These are phyloP conservation scores for Azolla pinnata DNA, from an alignment of 75 land plant genomes.

Conservation along the genomic window DNA sequence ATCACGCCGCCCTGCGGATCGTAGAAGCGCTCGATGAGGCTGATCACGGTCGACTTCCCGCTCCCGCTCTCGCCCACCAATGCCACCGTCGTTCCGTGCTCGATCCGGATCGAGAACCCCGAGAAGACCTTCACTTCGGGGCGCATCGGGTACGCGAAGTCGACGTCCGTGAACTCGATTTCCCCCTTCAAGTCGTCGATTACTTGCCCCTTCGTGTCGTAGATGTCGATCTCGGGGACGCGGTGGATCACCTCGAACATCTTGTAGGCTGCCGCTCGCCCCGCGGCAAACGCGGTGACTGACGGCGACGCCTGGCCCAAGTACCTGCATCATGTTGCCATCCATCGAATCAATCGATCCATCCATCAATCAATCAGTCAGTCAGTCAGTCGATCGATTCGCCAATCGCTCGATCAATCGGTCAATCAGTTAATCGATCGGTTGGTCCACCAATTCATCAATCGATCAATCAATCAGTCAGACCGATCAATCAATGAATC, in stretches of 20 bases:
- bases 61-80: slow-evolving; percentile 96
- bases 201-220: slow-evolving; percentile 45
- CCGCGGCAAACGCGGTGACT: slow-evolving; percentile 65
- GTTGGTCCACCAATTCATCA: too few relatives aligned
- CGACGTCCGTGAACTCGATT: too few relatives aligned
- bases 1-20: slow-evolving; percentile 85
- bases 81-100: slow-evolving; percentile 68
- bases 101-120: slow-evolving; percentile 56
- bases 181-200: slow-evolving; percentile 57
- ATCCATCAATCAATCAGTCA: too few relatives aligned
- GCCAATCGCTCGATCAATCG: too few relatives aligned
- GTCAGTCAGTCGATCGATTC: too few relatives aligned
- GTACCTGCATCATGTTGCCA: too few relatives aligned
- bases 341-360: too few relatives aligned
- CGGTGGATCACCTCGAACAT: slow-evolving; percentile 86
- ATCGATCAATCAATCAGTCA: too few relatives aligned
- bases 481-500: too few relatives aligned
- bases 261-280: slow-evolving; percentile 88
- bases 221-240: slow-evolving; percentile 79
- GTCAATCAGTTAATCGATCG: too few relatives aligned
- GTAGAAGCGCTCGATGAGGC: slow-evolving; percentile 89
- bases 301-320: slow-evolving; percentile 83
- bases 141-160: slow-evolving; percentile 74
- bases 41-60: slow-evolving; percentile 92
- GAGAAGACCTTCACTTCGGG: slow-evolving; percentile 67